phyloP scores from a whole-genome alignment of 352 stramenopile species.

The Phytophthora agathidicida region DNA sequence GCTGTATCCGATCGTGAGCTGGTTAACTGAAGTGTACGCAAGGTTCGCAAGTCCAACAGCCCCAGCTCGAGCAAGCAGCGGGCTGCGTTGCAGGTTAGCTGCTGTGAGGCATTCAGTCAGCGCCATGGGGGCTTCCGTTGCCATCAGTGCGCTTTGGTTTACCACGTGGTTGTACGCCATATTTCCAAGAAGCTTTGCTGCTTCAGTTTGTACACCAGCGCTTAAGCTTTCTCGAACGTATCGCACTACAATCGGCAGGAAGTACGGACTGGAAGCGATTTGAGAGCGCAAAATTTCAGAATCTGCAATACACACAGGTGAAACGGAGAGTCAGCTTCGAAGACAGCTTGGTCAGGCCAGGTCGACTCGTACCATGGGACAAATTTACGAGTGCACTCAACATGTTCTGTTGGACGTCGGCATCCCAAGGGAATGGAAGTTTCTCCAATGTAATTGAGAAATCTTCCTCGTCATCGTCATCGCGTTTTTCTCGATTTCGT shows the following conservation, averaged over 20 bases:
- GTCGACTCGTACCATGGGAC: constrained; percentile 52
- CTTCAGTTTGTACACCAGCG: constrained; percentile 49
- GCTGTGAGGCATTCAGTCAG: constrained; percentile 41
- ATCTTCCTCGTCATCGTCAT: constrained; percentile 24
- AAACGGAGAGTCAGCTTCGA: neutral
- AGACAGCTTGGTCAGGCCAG: neutral
- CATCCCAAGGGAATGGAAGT: constrained; percentile 42
- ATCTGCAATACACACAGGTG: constrained; percentile 34
- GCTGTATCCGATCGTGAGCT: constrained; percentile 79
- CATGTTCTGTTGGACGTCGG: constrained; percentile 50
- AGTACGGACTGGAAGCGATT: constrained; percentile 65
- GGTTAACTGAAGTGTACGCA: constrained; percentile 69
- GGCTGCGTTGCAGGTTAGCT: constrained; percentile 38
- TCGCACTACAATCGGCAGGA: constrained; percentile 51
- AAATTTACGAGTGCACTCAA: constrained; percentile 72
- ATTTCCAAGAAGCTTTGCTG: constrained; percentile 72
- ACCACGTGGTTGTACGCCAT: constrained; percentile 70
- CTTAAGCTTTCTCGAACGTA: constrained; percentile 54
- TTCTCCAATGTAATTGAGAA: constrained; percentile 38
- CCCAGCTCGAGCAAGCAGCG: constrained; percentile 48
- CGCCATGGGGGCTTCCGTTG: constrained; percentile 55
- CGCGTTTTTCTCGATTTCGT: constrained; percentile 24
- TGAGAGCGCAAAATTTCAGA: constrained; percentile 78
- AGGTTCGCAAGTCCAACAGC: constrained; percentile 70
- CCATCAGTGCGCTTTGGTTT: constrained; percentile 74